Conservation (phyloP, 2,329 filamentous ascomycete species). For the Aspergillus sp. region DNA sequence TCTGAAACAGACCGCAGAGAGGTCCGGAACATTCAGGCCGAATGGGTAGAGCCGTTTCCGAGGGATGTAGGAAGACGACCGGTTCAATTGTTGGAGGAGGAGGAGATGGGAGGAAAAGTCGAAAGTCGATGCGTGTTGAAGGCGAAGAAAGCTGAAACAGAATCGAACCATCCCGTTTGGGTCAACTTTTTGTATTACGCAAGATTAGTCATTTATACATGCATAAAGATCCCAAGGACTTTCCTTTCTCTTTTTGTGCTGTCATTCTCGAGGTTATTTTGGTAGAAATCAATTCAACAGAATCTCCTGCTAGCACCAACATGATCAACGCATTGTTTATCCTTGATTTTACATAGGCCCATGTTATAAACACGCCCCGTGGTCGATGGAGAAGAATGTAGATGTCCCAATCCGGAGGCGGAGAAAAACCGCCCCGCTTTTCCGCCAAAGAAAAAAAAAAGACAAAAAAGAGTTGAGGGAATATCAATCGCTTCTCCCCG, state of each 20-base stretch:
- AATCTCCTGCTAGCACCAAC: too few species aligned
- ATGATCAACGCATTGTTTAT: too few species aligned
- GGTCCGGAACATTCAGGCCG: constrained; percentile 36
- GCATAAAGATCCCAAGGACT: too few species aligned
- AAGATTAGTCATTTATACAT: too few species aligned
- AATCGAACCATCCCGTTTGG: background rate
- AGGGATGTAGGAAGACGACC: background rate
- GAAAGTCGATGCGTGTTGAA: background rate
- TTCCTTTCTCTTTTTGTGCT: too few species aligned
- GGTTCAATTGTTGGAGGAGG: background rate
- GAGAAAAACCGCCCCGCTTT: constrained; percentile 16
- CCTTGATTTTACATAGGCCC: too few species aligned
- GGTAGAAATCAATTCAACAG: too few species aligned
- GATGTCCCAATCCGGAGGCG: constrained; percentile 18
- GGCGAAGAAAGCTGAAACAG: constrained; percentile 1
- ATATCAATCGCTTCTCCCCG: background rate
- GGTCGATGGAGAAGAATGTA: background rate
- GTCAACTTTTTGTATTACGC: too few species aligned
- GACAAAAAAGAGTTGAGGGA: background rate
- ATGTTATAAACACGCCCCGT: too few species aligned
- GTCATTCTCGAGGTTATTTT: too few species aligned
- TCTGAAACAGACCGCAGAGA: constrained; percentile 36
- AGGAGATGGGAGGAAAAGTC: background rate
- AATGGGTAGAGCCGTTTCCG: background rate
- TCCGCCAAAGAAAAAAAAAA: constrained; percentile 11